Evolutionary conservation across 2,329 filamentous ascomycete species (phyloP), one percentile per base, ranked within the genome.

Genomic region (Claviceps africana): DNA sequence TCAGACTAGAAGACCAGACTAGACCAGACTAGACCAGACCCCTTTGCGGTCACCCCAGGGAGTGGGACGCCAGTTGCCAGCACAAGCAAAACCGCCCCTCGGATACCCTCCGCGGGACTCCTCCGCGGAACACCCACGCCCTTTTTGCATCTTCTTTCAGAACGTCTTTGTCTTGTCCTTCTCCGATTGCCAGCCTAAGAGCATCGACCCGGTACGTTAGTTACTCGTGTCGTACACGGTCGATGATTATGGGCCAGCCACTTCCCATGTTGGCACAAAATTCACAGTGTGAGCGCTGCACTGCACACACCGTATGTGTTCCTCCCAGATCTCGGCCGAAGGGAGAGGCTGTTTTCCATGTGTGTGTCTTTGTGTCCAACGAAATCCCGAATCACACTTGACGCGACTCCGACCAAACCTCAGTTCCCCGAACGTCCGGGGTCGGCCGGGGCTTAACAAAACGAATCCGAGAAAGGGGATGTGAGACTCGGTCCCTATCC

Each of bases 31-130:
- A 25, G 25, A 25, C 5, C 5, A 25, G 25, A 5, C 25, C 25
- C 25, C 25, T 25, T 25, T 25, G 25, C 25, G 25, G 25, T 25
- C 25, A 25, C 25, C 3, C 25, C 25, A 25, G 25, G 25, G 25
- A 25, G 25, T 25, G 25, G 25, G 25, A 25, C 5, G 25, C 25
- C 25, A 25, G 25, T 25, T 25, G 25, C 25, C 3, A 25, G 25
- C 25, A 25, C 25, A 25, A 25, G 25, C 25, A 25, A 25, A 25
- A 25, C 25, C 25, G 25, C 3, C 25, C 25, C 25, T 54, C 53
- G 33, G 55, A 56, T 57, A 37, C 40, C 37, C 52, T 50, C 50
- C 55, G 54, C 56, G 52, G 49, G 22, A 48, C 37, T 50, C 37
- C 52, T 50, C 50, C 55, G 54, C 56, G 52, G 49, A 19, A 48